Evolutionary conservation across 2,329 filamentous ascomycete genomes (phyloP), one percentile per base, ranked within the genome.

Genomic region (Lasiodiplodia sp.): DNA sequence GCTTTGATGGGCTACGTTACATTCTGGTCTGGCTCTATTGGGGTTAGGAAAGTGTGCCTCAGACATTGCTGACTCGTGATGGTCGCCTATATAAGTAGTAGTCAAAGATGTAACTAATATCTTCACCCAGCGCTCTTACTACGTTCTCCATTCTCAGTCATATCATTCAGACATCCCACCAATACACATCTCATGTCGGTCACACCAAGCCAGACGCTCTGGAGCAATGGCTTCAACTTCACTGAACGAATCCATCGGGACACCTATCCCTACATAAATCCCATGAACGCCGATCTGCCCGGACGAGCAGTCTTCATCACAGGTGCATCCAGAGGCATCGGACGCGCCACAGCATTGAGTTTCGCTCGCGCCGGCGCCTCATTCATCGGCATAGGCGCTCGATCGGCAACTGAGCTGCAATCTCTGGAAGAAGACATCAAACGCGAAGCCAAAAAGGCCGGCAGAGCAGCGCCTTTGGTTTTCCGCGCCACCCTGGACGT

Each of bases 291-390:
- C 16, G 62, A 72, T n/a, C 73, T 76, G 28, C 25, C 69, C 11
- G 79, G 79, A 34, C 82, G 82, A 70, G 73, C 77, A 2, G 78
- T 86, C 57, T 80, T 90, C 68, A 83, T 90, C 63, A 86, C 83
- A 0, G 88, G 87, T 7, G 86, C 84, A 0, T 85, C 83, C 2
- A 84, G 82, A 47, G 86, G 87, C 2, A 83, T 88, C 44, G 87
- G 88, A 4, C 79, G 79, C 2, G 82, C 83, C 18, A 86, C 83
- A 3, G 87, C 86, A 1, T 72, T 86, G 21, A 83, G 85, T 8
- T 90, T 84, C 72, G 87, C 87, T 23, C 78, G 78, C 71, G 86
- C 87, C 3, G 85, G 85, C 4, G 84, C 83, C 37, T 80, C 83
- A 0, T 75, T 77, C 34, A 86, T 91, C 68, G 84, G 83, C 16